Evolutionary conservation across 2,329 filamentous ascomycete species (phyloP), one percentile per base, ranked within the genome.

Genomic region (Apiospora malaysiana): DNA sequence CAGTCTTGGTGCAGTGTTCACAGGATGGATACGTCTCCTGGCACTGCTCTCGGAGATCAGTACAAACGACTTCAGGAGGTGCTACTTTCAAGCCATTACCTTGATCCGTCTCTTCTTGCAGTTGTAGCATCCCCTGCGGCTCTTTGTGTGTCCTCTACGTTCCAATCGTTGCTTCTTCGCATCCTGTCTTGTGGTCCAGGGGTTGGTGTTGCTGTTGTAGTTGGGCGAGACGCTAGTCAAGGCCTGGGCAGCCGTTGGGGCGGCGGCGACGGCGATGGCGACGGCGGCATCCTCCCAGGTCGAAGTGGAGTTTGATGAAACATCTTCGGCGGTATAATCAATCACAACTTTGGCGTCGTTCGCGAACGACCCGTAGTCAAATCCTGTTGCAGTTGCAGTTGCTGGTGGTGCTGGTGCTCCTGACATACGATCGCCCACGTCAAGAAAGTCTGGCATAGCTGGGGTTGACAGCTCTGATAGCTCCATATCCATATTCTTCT

Each of bases 51-150:
- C 46, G 4, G 18, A 32, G 18, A 23, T 63, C 27, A 63, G 56
- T n/a, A 59, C 21, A 10, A n/a, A 32, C 8, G 32, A 40, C 7
- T 8, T n/a, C 3, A 18, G 18, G 27, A 37, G 16, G 7, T 59
- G 10, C 1, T n/a, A 14, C 4, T 32, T 25, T 25, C 27, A 32
- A 4, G 32, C 6, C 32, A 42, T 32, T 79, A 87, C 87, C 85
- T 90, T 92, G 78, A 92, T 91, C 71, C 90, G 86, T 51, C 90
- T 82, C 70, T 87, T 84, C 79, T 92, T 92, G 82, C 90, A 92
- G 77, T 91, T 91, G 78, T 87, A 92, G 79, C 90, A 92, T 10
- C 90, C 90, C 21, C 87, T 83, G 32, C 90, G 85, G 68, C 88
- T 91, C 79, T 92, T 92, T 14, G 88, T 91, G 73, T 92, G 90